These are phyloP conservation scores for Yarrowia bubula DNA, from an alignment of 805 yeast genomes.

Conservation along the genomic window DNA sequence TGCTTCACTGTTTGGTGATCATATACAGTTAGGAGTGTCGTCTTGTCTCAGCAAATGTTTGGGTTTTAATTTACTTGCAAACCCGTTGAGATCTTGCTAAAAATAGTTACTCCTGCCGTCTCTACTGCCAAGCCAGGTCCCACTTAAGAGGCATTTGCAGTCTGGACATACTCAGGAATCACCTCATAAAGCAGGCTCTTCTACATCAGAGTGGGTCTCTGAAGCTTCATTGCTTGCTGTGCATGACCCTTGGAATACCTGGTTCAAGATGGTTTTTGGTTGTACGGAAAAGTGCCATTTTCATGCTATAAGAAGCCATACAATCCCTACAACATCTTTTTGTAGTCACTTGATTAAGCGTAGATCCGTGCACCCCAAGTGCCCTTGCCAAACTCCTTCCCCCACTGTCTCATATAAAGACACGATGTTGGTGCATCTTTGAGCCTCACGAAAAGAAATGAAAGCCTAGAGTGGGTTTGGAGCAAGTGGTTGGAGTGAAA, in stretches of 20 bases:
- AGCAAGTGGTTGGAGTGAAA: too few species aligned
- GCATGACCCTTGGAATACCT: too few species aligned
- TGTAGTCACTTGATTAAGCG: neutral
- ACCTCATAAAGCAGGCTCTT: too few species aligned
- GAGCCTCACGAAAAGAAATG: too few species aligned
- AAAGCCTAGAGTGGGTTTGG: too few species aligned
- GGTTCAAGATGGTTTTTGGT: too few species aligned
- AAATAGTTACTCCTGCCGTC: neutral
- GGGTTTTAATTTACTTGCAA: neutral
- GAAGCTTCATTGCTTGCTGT: too few species aligned
- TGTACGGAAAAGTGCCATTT: too few species aligned
- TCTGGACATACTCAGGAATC: too few species aligned
- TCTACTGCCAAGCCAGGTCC: neutral
- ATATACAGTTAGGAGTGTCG: neutral
- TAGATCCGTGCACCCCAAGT: conserved; percentile 7
- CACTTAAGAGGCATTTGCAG: neutral
- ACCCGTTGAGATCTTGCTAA: neutral
- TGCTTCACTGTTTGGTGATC: too few species aligned
- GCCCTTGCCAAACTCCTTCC: neutral
- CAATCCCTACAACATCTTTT: too few species aligned
- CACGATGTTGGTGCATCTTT: conserved; percentile 2
- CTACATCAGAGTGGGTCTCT: neutral
- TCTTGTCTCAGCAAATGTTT: neutral
- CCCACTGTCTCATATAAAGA: neutral
- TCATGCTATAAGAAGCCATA: neutral